phyloP scores from a whole-genome alignment of 2,329 filamentous ascomycete genomes.

The Colletotrichum liriopes region DNA sequence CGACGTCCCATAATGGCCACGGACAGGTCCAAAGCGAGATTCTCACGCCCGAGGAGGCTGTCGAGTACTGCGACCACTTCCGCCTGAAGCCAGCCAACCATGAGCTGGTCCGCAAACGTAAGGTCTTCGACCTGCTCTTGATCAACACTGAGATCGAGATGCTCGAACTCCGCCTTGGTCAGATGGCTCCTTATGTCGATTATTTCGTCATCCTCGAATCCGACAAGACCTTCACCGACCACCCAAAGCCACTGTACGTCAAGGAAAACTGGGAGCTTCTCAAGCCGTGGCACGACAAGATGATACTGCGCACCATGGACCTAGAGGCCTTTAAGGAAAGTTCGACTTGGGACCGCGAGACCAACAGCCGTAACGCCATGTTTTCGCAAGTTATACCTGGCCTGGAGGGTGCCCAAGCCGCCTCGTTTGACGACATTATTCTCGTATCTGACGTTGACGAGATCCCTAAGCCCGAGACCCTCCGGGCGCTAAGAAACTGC shows the following conservation, averaged over 20 bases:
- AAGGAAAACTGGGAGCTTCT: constrained; percentile 68
- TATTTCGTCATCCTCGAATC: constrained; percentile 77
- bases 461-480: background rate
- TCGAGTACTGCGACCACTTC: background rate
- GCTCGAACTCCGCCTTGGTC: constrained; percentile 75
- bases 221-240: constrained; percentile 71
- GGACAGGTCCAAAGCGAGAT: background rate
- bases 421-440: background rate
- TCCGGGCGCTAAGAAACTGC: background rate
- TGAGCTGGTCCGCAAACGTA: background rate
- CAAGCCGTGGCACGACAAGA: constrained; percentile 41
- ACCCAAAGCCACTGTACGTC: constrained; percentile 68
- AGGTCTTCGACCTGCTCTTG: constrained; percentile 68
- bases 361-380: background rate
- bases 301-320: background rate
- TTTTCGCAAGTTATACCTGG: background rate
- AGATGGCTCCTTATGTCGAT: constrained; percentile 71
- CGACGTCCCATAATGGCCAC: background rate
- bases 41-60: background rate
- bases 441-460: background rate
- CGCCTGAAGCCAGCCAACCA: background rate
- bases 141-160: constrained; percentile 76
- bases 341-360: background rate
- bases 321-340: background rate
- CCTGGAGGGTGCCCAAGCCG: background rate